These are phyloP conservation scores for Pyrenopolyporus hunteri DNA, from an alignment of 495 filamentous ascomycete genomes.

Conservation along the genomic window DNA sequence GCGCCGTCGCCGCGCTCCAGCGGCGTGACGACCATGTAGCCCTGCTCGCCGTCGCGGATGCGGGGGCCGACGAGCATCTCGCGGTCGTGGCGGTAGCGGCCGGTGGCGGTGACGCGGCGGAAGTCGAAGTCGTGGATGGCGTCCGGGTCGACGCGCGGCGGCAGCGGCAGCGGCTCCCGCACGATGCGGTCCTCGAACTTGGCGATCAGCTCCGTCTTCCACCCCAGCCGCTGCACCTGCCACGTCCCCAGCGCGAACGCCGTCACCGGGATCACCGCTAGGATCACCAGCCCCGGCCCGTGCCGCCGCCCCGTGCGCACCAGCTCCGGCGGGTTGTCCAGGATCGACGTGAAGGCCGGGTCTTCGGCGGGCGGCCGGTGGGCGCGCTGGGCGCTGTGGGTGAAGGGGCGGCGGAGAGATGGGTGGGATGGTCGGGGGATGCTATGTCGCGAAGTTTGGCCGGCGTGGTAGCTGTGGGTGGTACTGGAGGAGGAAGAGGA, in stretches of 20 bases:
- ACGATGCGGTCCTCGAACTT: constrained; percentile 88
- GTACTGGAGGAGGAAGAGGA: background rate
- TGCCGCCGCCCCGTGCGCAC: constrained; percentile 75
- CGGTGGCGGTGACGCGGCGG: constrained; percentile 79
- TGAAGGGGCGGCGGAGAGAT: constrained; percentile 42
- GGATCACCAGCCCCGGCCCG: constrained; percentile 79
- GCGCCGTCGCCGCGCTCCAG: constrained; percentile 66
- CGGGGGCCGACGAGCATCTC: constrained; percentile 97
- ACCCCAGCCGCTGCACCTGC: constrained; percentile 91
- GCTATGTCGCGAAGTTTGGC: constrained; percentile 15
- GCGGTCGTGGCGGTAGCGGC: constrained; percentile 79
- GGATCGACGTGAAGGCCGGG: constrained; percentile 75
- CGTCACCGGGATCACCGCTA: constrained; percentile 87
- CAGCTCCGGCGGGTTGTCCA: constrained; percentile 82
- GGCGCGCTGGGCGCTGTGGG: constrained; percentile 30
- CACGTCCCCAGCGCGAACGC: constrained; percentile 90
- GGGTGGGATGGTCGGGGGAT: constrained; percentile 7
- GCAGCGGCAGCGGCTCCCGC: constrained; percentile 83
- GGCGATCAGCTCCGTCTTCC: constrained; percentile 92
- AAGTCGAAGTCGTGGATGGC: constrained; percentile 91
- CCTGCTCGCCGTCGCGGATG: constrained; percentile 85
- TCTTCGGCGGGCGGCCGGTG: constrained; percentile 63
- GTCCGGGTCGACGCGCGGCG: constrained; percentile 76
- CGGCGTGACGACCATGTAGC: constrained; percentile 89
- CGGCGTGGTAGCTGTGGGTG: constrained; percentile 13